These are phyloP conservation scores for Parmelia sp. DNA, from an alignment of 495 filamentous ascomycete species.

Conservation along the genomic window DNA sequence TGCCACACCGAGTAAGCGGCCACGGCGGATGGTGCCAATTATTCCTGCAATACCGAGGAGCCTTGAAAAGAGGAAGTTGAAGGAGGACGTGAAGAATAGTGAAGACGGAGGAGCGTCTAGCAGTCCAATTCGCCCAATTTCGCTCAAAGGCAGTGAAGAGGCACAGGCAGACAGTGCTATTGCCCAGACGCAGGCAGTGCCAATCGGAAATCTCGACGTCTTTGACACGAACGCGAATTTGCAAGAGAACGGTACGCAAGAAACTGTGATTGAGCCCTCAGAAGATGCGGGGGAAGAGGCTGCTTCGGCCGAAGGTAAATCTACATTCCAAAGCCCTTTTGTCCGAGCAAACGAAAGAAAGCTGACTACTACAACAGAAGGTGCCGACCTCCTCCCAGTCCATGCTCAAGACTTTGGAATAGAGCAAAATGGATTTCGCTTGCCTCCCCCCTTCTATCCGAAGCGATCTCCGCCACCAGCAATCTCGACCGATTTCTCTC, in stretches of 20 bases:
- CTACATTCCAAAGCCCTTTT: conserved; percentile 7
- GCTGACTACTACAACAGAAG: background rate
- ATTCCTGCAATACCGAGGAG: conserved; percentile 24
- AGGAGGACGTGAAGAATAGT: background rate
- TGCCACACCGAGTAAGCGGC: conserved; percentile 5
- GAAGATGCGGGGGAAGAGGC: background rate
- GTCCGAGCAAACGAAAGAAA: background rate
- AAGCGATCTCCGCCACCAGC: conserved; percentile 2
- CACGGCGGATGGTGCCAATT: conserved; percentile 17
- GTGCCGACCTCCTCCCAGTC: background rate
- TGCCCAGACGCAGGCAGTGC: conserved; percentile 1
- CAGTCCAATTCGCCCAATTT: background rate
- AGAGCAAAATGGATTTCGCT: conserved; percentile 9
- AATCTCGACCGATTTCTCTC: conserved; percentile 6
- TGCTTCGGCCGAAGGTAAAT: conserved; percentile 4
- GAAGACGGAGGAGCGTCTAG: background rate
- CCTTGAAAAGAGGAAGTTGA: conserved; percentile 16
- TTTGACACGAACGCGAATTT: background rate
- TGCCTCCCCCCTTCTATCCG: conserved; percentile 17
- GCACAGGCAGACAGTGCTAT: background rate
- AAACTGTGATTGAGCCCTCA: background rate
- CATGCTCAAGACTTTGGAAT: conserved; percentile 13
- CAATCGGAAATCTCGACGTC: background rate
- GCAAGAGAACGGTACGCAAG: background rate
- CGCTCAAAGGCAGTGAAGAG: background rate